These are phyloP conservation scores for Leccinum rimulosum DNA, from an alignment of 768 basidiomycete genomes.

Conservation along the genomic window DNA sequence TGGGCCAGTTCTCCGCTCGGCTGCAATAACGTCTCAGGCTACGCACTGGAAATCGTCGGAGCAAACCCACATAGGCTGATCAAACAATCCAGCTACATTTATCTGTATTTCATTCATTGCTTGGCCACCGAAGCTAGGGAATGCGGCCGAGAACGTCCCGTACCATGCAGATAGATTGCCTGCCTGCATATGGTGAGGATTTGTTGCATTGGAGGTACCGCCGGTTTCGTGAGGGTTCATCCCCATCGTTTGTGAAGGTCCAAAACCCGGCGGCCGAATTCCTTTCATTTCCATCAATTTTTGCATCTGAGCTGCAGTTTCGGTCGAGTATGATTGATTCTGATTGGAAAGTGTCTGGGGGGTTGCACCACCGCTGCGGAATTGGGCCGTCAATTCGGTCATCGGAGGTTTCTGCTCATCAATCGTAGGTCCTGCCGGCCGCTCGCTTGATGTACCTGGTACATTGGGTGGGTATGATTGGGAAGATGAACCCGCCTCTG, in stretches of 20 bases:
- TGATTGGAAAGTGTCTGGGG: slow-evolving; percentile 19
- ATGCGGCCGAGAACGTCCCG: slow-evolving; percentile 46
- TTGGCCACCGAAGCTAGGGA: slow-evolving; percentile 35
- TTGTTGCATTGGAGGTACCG: slow-evolving; percentile 2
- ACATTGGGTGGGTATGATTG: slow-evolving; percentile 10
- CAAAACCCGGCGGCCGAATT: slow-evolving; percentile 22
- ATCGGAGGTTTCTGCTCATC: slow-evolving; percentile 28
- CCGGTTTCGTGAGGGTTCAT: slow-evolving; percentile 11
- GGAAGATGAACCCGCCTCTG: slow-evolving; percentile 12
- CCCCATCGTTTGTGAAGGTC: slow-evolving; percentile 21
- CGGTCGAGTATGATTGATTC: slow-evolving; percentile 3
- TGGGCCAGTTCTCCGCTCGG: slow-evolving; percentile 54
- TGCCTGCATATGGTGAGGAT: slow-evolving; percentile 1
- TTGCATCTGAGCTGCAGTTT: slow-evolving; percentile 43
- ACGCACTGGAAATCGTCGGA: not conserved
- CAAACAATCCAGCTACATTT: slow-evolving; percentile 29
- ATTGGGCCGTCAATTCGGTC: slow-evolving; percentile 25
- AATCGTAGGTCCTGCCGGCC: not conserved
- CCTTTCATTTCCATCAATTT: slow-evolving; percentile 48
- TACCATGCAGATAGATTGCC: slow-evolving; percentile 38
- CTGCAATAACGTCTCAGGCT: slow-evolving; percentile 33
- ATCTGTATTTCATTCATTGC: slow-evolving; percentile 38
- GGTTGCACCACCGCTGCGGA: slow-evolving; percentile 17
- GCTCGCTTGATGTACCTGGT: slow-evolving; percentile 6
- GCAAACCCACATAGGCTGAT: slow-evolving; percentile 34